These are phyloP conservation scores for Haplosporangium gracile DNA, from an alignment of 192 early-diverging fungal genomes.

Conservation along the genomic window DNA sequence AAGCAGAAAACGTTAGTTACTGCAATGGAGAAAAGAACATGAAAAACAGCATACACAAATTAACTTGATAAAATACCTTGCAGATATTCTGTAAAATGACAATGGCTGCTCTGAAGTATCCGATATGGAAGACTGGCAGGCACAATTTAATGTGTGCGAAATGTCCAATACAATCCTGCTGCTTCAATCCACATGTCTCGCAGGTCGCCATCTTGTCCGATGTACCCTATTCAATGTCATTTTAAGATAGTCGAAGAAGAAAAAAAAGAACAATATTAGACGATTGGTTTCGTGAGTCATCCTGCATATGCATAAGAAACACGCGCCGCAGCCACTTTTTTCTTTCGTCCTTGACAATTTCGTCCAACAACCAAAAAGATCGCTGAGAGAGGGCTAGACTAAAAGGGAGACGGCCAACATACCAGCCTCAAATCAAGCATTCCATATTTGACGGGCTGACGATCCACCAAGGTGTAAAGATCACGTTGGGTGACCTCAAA, in stretches of 20 bases:
- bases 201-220: constrained; percentile 88
- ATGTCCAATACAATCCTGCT: constrained; percentile 96
- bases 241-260: not conserved
- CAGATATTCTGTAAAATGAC: constrained; percentile 96
- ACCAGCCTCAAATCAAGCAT: constrained; percentile 93
- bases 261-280: not conserved
- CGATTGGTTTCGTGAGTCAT: constrained; percentile 26
- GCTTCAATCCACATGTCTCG: constrained; percentile 89
- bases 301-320: not conserved
- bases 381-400: not conserved
- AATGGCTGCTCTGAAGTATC: constrained; percentile 93
- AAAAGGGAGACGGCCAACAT: constrained; percentile 21
- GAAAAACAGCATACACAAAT: not conserved
- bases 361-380: no score
- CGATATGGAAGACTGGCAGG: constrained; percentile 98
- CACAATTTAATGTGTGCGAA: constrained; percentile 94
- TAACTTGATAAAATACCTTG: constrained; percentile 70
- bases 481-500: constrained; percentile 93
- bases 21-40: not conserved
- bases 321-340: constrained; percentile 20
- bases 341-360: no score
- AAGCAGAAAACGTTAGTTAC: not conserved
- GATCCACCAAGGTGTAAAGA: constrained; percentile 78
- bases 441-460: constrained; percentile 87
- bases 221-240: constrained; percentile 68